Evolutionary conservation across 2,329 filamentous ascomycete species (phyloP), one percentile per base, ranked within the genome.

Genomic region (Chaetomium olivaceum): DNA sequence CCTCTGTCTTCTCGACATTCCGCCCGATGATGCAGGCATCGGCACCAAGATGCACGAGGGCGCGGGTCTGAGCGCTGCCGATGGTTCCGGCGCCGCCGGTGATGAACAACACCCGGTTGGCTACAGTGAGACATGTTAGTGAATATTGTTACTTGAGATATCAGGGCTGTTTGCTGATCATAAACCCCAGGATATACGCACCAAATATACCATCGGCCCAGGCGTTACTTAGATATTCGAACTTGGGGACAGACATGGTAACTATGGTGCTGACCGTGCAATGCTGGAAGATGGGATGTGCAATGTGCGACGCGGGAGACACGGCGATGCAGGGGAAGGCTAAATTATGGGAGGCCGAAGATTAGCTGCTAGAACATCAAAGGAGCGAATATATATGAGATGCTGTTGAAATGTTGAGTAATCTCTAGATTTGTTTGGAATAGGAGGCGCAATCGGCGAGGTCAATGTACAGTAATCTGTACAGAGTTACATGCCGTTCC

Each of bases 21-120:
- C 95, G 90, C 50, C 95, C 95, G 64, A 98, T 86, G 74, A 99
- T 98, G 78, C 91, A 96, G 58, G 95, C 95, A 73, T 98, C 90
- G 54, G 93, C 94, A 61, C 95, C 95, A 8, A 99, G 87, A 68
- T 93, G 86, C 27, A 99, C 93, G 66, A 99, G 82, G 4, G 95
- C 95, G 70, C 93, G 87, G 36, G 96, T 95, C 81, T 98, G 95
- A 63, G 91, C 93, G 73, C 91, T 95, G 81, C 95, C 97, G 74
- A 99, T 98, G 29, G 91, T 90, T 63, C 95, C 94, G 5, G 93
- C 93, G 61, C 95, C 95, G 65, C 95, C 95, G 3, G 95, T 99
- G 74, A 96, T 96, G 79, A 98, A 97, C 71, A 94, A 87, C 54
- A 98, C 93, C 74, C 95, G 94, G 76, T 89, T 88, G 69, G 89